Evolutionary conservation across 1,284 basidiomycete genomes (phyloP).

Genomic region (Cutaneotrichosporon sp.): DNA sequence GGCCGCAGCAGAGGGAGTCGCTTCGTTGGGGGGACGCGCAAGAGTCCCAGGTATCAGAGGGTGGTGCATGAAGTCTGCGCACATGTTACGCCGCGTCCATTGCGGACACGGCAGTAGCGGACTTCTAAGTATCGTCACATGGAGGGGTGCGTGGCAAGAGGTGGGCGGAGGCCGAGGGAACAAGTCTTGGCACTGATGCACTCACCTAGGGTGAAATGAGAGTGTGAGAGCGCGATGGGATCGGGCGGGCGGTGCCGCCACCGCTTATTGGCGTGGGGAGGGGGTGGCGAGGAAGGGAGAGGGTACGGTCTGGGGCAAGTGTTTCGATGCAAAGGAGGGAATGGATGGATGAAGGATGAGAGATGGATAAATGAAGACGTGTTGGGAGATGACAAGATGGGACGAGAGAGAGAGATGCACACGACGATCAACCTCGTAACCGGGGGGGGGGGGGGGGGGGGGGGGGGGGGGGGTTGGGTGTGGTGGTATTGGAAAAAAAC

Average conservation of each 20-base stretch:
- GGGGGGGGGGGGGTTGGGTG: too few species aligned
- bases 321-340: too few species aligned
- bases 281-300: not conserved
- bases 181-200: conserved; percentile 10
- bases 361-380: too few species aligned
- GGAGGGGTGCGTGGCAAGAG: not conserved
- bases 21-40: not conserved
- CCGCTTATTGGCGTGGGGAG: not conserved
- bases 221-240: not conserved
- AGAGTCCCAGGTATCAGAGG: conserved; percentile 35
- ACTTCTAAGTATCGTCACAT: conserved; percentile 44
- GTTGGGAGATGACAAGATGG: too few species aligned
- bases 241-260: not conserved
- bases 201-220: conserved; percentile 2
- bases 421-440: too few species aligned
- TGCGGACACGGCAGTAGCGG: conserved; percentile 27
- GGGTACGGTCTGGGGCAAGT: too few species aligned
- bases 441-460: too few species aligned
- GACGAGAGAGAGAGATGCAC: too few species aligned
- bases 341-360: too few species aligned
- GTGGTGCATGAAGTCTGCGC: conserved; percentile 50
- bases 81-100: conserved; percentile 30
- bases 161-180: not conserved
- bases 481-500: too few species aligned
- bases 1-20: not conserved